Base-by-base conservation (phyloP, 768 basidiomycete genomes). In the Phylloporus sp. region DNA sequence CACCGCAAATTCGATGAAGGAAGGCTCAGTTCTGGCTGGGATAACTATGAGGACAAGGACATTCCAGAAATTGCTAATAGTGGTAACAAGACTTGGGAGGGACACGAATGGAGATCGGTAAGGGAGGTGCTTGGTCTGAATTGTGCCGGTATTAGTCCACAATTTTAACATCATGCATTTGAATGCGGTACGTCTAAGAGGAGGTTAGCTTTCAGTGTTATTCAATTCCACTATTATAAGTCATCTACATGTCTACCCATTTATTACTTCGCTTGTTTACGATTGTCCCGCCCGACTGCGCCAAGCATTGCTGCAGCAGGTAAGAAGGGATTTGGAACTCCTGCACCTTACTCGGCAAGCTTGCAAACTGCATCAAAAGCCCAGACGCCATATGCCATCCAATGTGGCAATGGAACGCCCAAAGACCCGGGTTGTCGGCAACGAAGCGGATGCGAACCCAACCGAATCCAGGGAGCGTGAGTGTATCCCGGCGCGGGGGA, bases 341-440 rank as follows among this genome's bases (percentile, higher is more conserved):
- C 28, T 69, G 66, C 34, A 72, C 63, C 50, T 64, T 47, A 18
- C 63, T 66, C 9, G 73, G 73, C 51, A 74, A 58, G 42, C 65
- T 69, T 52, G 70, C 72, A 45, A 76, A 59, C 51, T 72, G 72
- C 69, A 76, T 69, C 36, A 76, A 31, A 26, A 76, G 57, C 8
- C 75, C 74, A 0, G 72, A 64, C 0, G 71, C 69, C 70, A 73
- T 74, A 53, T 72, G 69, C 72, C 72, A 72, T 43, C 52, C 60
- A 57, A 63, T 62, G 54, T 73, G 76, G 32, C 76, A 77, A 57
- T 77, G 76, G 62, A 77, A 72, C 1, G 73, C 72, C 75, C 75
- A 77, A 34, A 74, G 50, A 27, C 76, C 76, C 0, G 76, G 71
- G 48, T 76, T 76, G 57, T 77, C 73, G 6, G 70, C 67, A 15